Percentiles rank a stretch among this genome's conserved stretches.
Conservation (phyloP, 2,329 filamentous ascomycete genomes). For the Sphaerostilbella broomeana region DNA sequence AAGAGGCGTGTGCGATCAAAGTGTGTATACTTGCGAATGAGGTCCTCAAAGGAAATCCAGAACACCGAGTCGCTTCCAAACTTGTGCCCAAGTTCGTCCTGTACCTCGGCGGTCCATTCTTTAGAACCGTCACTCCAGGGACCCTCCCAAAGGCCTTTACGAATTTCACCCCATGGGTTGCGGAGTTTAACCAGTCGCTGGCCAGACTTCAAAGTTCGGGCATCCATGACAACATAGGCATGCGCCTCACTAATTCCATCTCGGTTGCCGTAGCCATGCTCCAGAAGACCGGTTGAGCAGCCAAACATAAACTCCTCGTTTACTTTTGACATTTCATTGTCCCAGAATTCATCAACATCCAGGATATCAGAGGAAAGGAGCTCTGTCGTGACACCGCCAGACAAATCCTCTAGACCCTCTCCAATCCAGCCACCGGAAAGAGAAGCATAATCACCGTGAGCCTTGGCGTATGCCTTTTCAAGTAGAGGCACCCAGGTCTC, state of each 20-base stretch:
- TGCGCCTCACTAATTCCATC: conserved; percentile 53
- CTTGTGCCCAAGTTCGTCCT: conserved; percentile 50
- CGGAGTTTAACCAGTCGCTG: conserved; percentile 51
- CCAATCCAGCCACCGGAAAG: conserved; percentile 66
- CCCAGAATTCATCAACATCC: conserved; percentile 78
- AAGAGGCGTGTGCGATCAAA: conserved; percentile 59
- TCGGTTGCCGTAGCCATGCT: conserved; percentile 54
- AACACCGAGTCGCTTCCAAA: conserved; percentile 58
- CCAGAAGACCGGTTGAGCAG: conserved; percentile 59
- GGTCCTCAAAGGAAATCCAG: conserved; percentile 57
- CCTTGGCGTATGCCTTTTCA: conserved; percentile 80
- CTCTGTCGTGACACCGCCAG: conserved; percentile 64
- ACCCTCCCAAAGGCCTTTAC: conserved; percentile 54
- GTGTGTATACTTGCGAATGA: conserved; percentile 55
- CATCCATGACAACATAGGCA: conserved; percentile 56
- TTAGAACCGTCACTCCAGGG: conserved; percentile 54
- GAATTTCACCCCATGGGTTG: conserved; percentile 54
- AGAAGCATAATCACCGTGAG: conserved; percentile 69
- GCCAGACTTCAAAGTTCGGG: conserved; percentile 44
- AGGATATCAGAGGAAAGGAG: conserved; percentile 64
- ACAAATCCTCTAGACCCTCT: conserved; percentile 53
- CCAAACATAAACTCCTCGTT: conserved; percentile 75
- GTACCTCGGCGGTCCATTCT: conserved; percentile 54
- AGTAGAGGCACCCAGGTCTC: conserved; percentile 78
- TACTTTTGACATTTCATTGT: conserved; percentile 69